Base-by-base conservation (phyloP, 179 eudicot species). In the Spinacia oleracea region DNA sequence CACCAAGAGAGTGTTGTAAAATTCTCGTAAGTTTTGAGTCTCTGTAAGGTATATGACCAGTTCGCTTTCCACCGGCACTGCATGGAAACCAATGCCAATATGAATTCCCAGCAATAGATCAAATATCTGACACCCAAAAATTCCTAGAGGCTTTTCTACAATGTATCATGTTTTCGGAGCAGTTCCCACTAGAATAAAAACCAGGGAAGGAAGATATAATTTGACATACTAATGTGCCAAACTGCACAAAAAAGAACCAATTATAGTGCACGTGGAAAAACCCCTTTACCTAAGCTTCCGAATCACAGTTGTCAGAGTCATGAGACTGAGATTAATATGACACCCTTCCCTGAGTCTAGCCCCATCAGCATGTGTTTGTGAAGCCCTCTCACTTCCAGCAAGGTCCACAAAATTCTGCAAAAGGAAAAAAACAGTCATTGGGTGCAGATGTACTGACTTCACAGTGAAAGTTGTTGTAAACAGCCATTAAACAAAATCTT, bases 371-470 rank as follows among this genome's bases (percentile, higher is more conserved):
- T 92, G 89, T 62, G 99, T 92, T 81, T 93, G 99, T 62, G 99
- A 88, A 72, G 98, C 97, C 79, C 98, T 89, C 80, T 96, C 99
- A 83, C 99, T 96, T 58, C 99, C 99, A 48, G 99, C 99, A 79
- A 96, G 87, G 83, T 96, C 99, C 3, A 96, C 99, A 64, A 96
- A 91, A 85, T 92, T 96, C 99, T 93, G 94, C 81, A 82, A 16
- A 42, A 63, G 34, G 76, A 32, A 73, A 43, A 65, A 55, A 43
- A 56, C 48, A 34, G 35, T 38, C 32, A 63, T n/a, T n/a, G n/a
- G n/a, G n/a, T n/a, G n/a, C n/a, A n/a, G n/a, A n/a, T n/a, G n/a
- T n/a, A 27, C 16, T 27, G 8, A 16, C 35, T 51, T 7, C 25
- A 42, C 35, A 48, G 18, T 38, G 7, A 59, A 18, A 25, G 48